Evolutionary conservation across 2,329 filamentous ascomycete species (phyloP), one percentile per base, ranked within the genome.

Genomic region (Cercospora zeae-maydis): DNA sequence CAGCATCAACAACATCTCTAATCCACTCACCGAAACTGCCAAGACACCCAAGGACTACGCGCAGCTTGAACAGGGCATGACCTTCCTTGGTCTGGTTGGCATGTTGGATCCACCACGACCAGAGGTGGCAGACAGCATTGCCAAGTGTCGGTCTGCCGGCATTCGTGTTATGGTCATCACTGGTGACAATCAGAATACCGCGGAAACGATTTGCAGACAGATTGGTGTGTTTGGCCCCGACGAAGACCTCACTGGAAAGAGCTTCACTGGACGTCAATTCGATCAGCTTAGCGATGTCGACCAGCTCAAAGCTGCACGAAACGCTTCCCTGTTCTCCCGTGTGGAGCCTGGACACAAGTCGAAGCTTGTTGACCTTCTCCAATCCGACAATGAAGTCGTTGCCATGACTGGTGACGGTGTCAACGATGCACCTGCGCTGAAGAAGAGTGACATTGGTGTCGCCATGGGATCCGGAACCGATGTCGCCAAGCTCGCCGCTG

Each of bases 371-470:
- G 95, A 99, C 76, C 88, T 99, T 49, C 89, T 99, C 51, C 96
- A 99, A 77, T 92, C 91, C 63, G 83, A 91, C 56, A 91, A 91
- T 65, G 92, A 99, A 76, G 95, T 99, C 47, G 96, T 99, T 67
- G 95, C 95, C 69, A 99, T 99, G 95, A 99, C 95, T 70, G 95
- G 95, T 73, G 95, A 99, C 74, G 95, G 95, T 78, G 95, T 99
- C 77, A 99, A 99, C 74, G 95, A 99, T 77, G 95, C 95, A 4
- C 95, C 95, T 52, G 95, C 95, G 14, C 83, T 99, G 73, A 99
- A 99, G 85, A 98, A 97, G 82, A 91, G 95, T 37, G 95, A 99
- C 75, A 99, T 99, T 79, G 95, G 95, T 79, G 92, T 99, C 66
- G 96, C 95, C 63, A 99, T 99, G 95, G 96, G 95, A 57, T 95